These are phyloP conservation scores for Letharia columbiana DNA, from an alignment of 495 filamentous ascomycete genomes.

Conservation along the genomic window DNA sequence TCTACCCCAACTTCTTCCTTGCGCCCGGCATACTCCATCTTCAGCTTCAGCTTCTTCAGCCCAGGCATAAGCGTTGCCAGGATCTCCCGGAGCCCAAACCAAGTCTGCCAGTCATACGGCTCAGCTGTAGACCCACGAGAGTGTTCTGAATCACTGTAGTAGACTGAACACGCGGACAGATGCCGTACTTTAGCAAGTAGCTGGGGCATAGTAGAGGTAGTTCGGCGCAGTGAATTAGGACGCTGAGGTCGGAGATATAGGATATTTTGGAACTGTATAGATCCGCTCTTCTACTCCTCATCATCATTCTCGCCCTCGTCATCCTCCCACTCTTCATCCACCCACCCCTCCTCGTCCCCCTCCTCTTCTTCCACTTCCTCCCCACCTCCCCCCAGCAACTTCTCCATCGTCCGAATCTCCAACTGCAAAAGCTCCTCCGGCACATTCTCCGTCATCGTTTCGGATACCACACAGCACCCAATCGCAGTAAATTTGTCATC, in stretches of 20 bases:
- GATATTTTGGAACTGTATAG: background rate
- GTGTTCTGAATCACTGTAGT: background rate
- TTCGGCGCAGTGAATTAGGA: background rate
- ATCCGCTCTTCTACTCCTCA: too few species aligned
- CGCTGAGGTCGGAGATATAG: background rate
- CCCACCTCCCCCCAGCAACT: background rate
- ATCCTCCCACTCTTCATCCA: background rate
- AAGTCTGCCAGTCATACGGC: background rate
- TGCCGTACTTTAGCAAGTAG: background rate
- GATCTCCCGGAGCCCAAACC: background rate
- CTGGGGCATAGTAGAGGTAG: background rate
- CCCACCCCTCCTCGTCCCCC: conserved; percentile 8
- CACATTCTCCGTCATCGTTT: conserved; percentile 3
- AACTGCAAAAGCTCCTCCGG: conserved; percentile 7
- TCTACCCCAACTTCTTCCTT: background rate
- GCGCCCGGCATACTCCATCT: background rate
- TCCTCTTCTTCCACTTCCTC: background rate
- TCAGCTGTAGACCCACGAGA: background rate
- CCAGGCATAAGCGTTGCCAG: background rate
- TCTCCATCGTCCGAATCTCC: conserved; percentile 5
- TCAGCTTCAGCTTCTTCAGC: background rate
- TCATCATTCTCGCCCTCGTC: background rate
- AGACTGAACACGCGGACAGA: background rate
- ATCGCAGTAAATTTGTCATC: conserved; percentile 15
- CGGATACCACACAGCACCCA: conserved; percentile 13